Percentiles rank a stretch among this genome's conserved stretches.
Evolutionary conservation across 2,329 filamentous ascomycete genomes (phyloP).

Genomic region (Fusarium nanum): DNA sequence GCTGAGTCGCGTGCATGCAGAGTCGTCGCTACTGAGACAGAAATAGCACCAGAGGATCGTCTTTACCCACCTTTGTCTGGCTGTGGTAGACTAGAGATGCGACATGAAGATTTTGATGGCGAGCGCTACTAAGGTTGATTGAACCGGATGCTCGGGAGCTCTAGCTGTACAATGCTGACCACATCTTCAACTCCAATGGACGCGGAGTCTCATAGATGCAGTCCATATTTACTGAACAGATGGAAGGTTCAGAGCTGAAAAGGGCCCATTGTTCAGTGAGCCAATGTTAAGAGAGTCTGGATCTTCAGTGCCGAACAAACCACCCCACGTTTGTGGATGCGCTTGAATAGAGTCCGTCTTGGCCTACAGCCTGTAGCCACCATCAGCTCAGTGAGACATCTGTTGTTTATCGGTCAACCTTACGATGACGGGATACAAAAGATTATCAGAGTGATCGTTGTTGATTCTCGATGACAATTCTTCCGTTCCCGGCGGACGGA

Average conservation of each 20-base stretch:
- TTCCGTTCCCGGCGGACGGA: conserved; percentile 2
- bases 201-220: not conserved
- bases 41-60: conserved; percentile 20
- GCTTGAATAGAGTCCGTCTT: conserved; percentile 25
- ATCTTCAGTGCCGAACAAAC: conserved; percentile 13
- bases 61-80: conserved; percentile 3
- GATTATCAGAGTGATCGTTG: not conserved
- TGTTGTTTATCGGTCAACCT: conserved; percentile 22
- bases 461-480: not conserved
- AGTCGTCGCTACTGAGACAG: conserved; percentile 26
- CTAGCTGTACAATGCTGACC: not conserved
- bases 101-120: not conserved
- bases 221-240: not conserved
- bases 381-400: conserved; percentile 22
- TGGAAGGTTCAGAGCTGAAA: conserved; percentile 14
- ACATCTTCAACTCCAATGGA: conserved; percentile 16
- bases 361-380: conserved; percentile 30
- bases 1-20: conserved; percentile 30
- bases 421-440: not conserved
- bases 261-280: not conserved
- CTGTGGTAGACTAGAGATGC: not conserved
- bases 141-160: not conserved
- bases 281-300: conserved; percentile 17
- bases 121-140: not conserved
- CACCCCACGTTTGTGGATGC: conserved; percentile 33